A percentile compares a stretch with the other conserved stretches of the same genome.
Conservation (phyloP, 1,284 basidiomycete genomes). For the Ceratobasidium sp. region DNA sequence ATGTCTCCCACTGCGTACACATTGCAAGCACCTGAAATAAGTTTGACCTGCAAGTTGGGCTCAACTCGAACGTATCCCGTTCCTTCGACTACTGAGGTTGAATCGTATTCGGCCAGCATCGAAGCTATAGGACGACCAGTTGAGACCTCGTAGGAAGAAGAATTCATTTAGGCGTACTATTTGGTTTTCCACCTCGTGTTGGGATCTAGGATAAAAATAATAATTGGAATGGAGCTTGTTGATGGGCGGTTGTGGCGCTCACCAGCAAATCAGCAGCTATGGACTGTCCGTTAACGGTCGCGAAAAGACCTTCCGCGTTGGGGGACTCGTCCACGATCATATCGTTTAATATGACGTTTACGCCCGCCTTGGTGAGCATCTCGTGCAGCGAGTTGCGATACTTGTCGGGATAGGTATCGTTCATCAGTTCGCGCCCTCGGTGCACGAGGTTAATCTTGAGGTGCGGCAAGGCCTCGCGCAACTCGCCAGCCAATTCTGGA, state of each 20-base stretch:
- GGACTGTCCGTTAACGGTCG: background rate
- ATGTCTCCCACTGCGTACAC: constrained; percentile 48
- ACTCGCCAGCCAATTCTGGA: constrained; percentile 66
- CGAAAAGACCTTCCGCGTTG: constrained; percentile 7
- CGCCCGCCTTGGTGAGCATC: constrained; percentile 59
- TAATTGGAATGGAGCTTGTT: background rate
- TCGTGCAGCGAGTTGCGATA: constrained; percentile 64
- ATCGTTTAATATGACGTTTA: constrained; percentile 67
- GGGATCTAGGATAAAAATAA: constrained; percentile 5
- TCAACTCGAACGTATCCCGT: constrained; percentile 40
- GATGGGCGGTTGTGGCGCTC: background rate
- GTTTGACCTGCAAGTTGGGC: constrained; percentile 45
- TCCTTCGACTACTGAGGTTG: constrained; percentile 1
- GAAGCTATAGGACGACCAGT: constrained; percentile 52
- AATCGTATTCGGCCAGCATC: constrained; percentile 60
- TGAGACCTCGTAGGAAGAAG: constrained; percentile 57
- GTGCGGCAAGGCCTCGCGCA: constrained; percentile 64
- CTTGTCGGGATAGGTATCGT: constrained; percentile 65
- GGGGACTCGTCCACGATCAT: constrained; percentile 3
- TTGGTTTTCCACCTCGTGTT: constrained; percentile 31
- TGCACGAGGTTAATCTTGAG: constrained; percentile 75
- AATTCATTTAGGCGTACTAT: constrained; percentile 47
- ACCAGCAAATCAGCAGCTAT: constrained; percentile 30
- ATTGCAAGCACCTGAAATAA: constrained; percentile 41
- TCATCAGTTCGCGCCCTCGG: constrained; percentile 63